Base-by-base conservation (phyloP, 208 protist species). In the Vickermania ingenoplastis region DNA sequence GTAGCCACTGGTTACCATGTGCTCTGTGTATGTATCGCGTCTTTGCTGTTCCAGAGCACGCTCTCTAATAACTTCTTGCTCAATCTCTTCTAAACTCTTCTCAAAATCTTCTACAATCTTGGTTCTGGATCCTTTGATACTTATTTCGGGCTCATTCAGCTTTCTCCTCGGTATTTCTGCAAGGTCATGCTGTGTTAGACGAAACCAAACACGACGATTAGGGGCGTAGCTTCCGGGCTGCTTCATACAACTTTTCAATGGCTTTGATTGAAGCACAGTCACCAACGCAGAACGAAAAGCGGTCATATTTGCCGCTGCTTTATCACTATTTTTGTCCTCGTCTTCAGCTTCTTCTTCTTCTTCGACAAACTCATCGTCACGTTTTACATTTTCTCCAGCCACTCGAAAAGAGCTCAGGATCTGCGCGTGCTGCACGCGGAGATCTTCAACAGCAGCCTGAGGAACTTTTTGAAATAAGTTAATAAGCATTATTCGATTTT, bases 401-500 rank as follows among this genome's bases (percentile, higher is more conserved):
- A 45, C 36, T 17, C 36, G 36, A 57, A 69, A 62, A 17, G 25
- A n/a, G 3, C 3, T 57, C 13, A 61, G 57, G 2, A 24, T 41
- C 5, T 59, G 5, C 13, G 13, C n/a, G 17, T 11, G 11, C 31
- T 53, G 22, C 22, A 49, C 59, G 4, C 50, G 51, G 21, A 64
- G 49, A 30, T 69, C 25, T 31, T 61, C 57, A 2, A 69, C 31
- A 45, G 61, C 60, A 7, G 61, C 7, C 2, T 22, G 21, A n/a
- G 64, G 64, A 41, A 69, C 61, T 21, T 5, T 50, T 3, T 27
- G 21, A 27, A 69, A 69, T 11, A 69, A n/a, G 28, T 57, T 25
- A 3, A 65, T 58, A 23, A 69, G 27, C 48, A 56, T 3, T n/a
- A 62, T 45, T 22, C 58, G 64, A 11, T 64, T 64, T 13, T 55